Conservation (phyloP, 139 green algal species). For the Diplosphaera chodatii region DNA sequence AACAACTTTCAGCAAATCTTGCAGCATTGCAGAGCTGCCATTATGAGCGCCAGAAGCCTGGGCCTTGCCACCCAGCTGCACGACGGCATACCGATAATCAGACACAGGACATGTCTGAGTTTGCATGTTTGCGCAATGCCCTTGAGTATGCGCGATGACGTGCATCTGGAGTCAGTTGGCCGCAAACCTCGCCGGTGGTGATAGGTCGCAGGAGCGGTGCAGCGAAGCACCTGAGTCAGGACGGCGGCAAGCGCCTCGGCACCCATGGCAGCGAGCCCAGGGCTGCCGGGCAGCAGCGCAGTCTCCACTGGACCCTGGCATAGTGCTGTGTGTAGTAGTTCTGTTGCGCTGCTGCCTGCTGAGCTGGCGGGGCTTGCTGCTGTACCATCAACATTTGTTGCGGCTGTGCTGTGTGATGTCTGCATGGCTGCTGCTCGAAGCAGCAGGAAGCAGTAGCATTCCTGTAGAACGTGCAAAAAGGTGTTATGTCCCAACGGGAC, state of each 20-base stretch:
- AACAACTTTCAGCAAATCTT: neutral
- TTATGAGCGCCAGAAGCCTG: neutral
- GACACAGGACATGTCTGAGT: too few relatives aligned
- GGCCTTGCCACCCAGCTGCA: neutral
- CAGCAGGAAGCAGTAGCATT: neutral
- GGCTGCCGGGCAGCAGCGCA: neutral
- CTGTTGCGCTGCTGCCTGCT: too few relatives aligned
- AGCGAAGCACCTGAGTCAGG: neutral
- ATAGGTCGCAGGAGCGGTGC: too few relatives aligned
- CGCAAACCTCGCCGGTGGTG: too few relatives aligned
- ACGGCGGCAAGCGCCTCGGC: neutral
- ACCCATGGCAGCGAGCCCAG: neutral
- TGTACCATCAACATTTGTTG: neutral
- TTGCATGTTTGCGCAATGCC: too few relatives aligned
- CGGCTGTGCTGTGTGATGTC: too few relatives aligned
- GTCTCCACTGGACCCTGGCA: neutral
- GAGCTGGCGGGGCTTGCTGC: neutral
- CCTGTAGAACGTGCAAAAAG: neutral
- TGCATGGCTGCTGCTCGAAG: neutral
- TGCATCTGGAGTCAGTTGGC: too few relatives aligned
- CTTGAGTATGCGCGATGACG: too few relatives aligned
- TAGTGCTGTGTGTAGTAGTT: neutral
- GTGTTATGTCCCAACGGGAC: too few relatives aligned
- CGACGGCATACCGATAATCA: too few relatives aligned
- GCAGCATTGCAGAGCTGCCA: neutral